phyloP scores from a whole-genome alignment of 305 asterid genomes.

The Fraxinus ornus region DNA sequence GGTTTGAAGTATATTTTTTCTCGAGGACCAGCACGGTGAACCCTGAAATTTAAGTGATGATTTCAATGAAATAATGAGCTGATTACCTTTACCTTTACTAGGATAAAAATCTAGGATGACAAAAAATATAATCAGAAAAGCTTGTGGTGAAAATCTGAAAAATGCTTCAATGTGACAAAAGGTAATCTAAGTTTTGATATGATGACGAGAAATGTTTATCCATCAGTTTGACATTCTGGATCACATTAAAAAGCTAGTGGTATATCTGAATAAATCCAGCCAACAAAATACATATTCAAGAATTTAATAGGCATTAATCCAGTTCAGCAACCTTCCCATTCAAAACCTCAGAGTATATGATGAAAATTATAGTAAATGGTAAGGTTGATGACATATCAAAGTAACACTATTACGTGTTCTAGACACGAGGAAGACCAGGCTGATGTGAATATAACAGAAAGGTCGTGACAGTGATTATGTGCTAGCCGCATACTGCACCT shows the following conservation, averaged over 20 bases:
- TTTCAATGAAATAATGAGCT: not conserved
- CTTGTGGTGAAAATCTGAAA: not conserved
- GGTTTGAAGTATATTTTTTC: conserved; percentile 90
- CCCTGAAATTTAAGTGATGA: conserved; percentile 49
- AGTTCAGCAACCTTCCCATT: conserved; percentile 20
- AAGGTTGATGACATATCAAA: conserved; percentile 6
- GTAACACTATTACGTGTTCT: not conserved
- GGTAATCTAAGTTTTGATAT: conserved; percentile 5
- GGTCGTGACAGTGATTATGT: not conserved
- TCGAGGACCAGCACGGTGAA: conserved; percentile 98
- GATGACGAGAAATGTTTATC: not conserved
- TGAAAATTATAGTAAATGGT: not conserved
- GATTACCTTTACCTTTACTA: not conserved
- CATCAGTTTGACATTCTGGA: conserved; percentile 9
- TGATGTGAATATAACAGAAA: not conserved
- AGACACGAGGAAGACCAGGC: not conserved
- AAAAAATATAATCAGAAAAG: not conserved
- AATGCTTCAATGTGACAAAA: not conserved
- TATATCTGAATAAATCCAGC: not conserved
- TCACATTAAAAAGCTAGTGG: conserved; percentile 8
- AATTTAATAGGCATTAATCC: conserved; percentile 8
- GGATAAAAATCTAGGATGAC: not conserved
- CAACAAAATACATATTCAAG: not conserved
- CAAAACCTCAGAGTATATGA: not conserved
- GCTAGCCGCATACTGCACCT: not conserved